phyloP scores from a whole-genome alignment of 345 rosid genomes.

The Linum lewisii region DNA sequence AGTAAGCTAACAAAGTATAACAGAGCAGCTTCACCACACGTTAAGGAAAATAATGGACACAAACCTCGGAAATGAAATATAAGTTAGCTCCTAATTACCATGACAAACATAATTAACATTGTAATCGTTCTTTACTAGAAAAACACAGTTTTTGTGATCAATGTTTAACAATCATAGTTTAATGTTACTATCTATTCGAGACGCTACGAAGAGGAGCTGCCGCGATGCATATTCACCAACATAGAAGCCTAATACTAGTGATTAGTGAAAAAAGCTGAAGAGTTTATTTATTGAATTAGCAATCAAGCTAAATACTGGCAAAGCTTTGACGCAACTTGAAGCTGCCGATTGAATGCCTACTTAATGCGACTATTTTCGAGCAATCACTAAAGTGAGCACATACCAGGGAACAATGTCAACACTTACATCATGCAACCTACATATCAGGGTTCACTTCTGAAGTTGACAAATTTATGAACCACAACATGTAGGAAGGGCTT shows the following conservation, averaged over 20 bases:
- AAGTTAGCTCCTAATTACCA: background rate
- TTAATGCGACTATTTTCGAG: background rate
- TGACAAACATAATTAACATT: background rate
- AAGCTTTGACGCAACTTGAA: background rate
- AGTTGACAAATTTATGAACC: no score
- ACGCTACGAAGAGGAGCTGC: background rate
- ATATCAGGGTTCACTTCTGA: background rate
- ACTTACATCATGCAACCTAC: background rate
- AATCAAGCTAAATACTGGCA: background rate
- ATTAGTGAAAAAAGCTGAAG: background rate
- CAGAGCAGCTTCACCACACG: background rate
- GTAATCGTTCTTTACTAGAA: background rate
- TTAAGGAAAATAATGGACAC: background rate
- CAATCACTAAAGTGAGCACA: background rate
- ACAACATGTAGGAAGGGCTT: no score
- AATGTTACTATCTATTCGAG: no score
- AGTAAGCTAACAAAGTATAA: no score
- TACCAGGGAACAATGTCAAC: background rate
- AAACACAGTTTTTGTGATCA: no score
- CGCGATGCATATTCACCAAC: background rate
- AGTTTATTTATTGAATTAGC: background rate
- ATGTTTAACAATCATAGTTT: background rate
- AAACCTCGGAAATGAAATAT: background rate
- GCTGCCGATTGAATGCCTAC: background rate
- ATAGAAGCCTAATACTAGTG: background rate